Evolutionary conservation across 2,329 filamentous ascomycete genomes (phyloP), one percentile per base, ranked within the genome.

Genomic region (Colletotrichum graminicola): DNA sequence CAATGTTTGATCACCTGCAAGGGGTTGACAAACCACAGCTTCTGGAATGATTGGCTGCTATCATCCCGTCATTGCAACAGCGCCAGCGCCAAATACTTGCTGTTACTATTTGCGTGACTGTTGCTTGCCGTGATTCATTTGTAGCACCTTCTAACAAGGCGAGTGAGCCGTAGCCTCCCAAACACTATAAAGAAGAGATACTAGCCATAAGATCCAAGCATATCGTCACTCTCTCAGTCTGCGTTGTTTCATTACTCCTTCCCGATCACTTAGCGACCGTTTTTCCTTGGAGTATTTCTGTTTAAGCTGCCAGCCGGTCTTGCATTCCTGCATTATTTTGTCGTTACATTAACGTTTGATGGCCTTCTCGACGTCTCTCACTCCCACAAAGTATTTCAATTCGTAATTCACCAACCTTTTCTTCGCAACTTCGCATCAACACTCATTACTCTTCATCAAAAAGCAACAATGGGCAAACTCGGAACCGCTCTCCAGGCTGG

Each of bases 401-500:
- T 34, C 4, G 29, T 2, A 5, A 12, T 18, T 63, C 23, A 12
- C n/a, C 10, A 29, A 12, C 16, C 29, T 16, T n/a, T 5, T 5
- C 11, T 4, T 21, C 11, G 1, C 3, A 11, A 11, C 11, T 32
- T 54, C 18, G 5, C 12, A 1, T 26, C 11, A 2, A 45, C 6
- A 60, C 54, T 1, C 14, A 5, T 29, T 4, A n/a, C 23, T 1
- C 34, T 23, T 21, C 52, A 23, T 34, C 29, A 41, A 45, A 43
- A 52, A 39, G 26, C 54, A 18, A 61, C 65, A 64, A 81, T 81
- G 80, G 75, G 75, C 49, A 80, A 77, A 18, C 51, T 81, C 43
- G 66, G 73, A 63, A 72, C 72, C 65, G 77, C 78, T 49, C 72
- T 82, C 74, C 79, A 80, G 12, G 76, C 76, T n/a, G 79, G 78